Conservation (phyloP, 495 filamentous ascomycete species). For the Tirmania nivea region DNA sequence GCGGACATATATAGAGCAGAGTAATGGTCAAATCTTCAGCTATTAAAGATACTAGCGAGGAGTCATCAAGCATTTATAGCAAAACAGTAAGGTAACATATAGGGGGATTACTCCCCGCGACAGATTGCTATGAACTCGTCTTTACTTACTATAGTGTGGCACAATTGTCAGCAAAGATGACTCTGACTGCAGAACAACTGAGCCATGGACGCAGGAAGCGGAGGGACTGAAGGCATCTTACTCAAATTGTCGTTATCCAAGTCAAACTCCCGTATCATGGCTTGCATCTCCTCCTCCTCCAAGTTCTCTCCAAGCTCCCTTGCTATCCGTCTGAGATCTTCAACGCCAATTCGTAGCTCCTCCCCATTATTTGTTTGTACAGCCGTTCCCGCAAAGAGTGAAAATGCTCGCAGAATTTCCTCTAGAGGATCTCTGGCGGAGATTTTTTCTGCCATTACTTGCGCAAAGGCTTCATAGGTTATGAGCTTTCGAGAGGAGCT, state of each 20-base stretch:
- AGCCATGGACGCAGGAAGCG: neutral
- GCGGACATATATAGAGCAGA: too few species aligned
- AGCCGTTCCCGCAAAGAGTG: slow-evolving; percentile 50
- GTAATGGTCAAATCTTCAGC: too few species aligned
- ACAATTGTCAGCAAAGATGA: neutral
- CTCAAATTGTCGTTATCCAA: slow-evolving; percentile 61
- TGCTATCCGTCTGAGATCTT: slow-evolving; percentile 70
- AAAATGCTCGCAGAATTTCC: slow-evolving; percentile 79
- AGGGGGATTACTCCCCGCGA: slow-evolving; percentile 11
- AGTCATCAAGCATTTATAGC: too few species aligned
- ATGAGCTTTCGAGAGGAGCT: slow-evolving; percentile 36
- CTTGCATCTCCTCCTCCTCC: slow-evolving; percentile 73
- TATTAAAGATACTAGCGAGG: too few species aligned
- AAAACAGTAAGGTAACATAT: too few species aligned
- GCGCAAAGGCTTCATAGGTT: slow-evolving; percentile 49
- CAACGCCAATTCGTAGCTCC: slow-evolving; percentile 69
- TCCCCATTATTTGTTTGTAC: slow-evolving; percentile 24
- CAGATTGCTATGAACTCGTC: slow-evolving; percentile 83
- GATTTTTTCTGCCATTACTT: slow-evolving; percentile 60
- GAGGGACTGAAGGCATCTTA: slow-evolving; percentile 4
- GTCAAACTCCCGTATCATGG: slow-evolving; percentile 99
- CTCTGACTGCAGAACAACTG: neutral
- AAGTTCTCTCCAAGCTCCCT: slow-evolving; percentile 77
- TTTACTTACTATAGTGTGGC: slow-evolving; percentile 38
- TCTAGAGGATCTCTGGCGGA: slow-evolving; percentile 63